Evolutionary conservation across 2,329 filamentous ascomycete genomes (phyloP).

Genomic region (Pseudonectria foliicola): DNA sequence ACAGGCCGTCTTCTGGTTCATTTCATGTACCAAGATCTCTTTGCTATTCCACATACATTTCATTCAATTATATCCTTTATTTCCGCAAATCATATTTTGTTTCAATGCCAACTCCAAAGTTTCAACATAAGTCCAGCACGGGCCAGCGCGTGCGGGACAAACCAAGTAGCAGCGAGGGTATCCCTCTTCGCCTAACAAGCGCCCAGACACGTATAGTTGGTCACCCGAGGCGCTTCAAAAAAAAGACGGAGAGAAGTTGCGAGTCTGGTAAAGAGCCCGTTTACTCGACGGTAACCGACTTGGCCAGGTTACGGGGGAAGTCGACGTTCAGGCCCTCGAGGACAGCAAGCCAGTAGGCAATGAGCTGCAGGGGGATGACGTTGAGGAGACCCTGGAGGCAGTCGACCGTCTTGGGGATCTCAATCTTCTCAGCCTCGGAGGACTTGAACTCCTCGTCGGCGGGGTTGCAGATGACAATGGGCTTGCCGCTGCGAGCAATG

Average conservation of each 20-base stretch:
- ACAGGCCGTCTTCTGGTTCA: slow-evolving; percentile 12
- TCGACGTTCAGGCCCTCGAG: slow-evolving; percentile 95
- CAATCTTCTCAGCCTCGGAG: slow-evolving; percentile 90
- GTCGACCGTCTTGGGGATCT: slow-evolving; percentile 93
- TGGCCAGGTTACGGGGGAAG: slow-evolving; percentile 96
- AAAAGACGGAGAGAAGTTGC: slow-evolving; percentile 14
- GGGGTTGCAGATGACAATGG: slow-evolving; percentile 97
- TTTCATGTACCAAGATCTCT: slow-evolving; percentile 14
- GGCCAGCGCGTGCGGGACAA: slow-evolving; percentile 5
- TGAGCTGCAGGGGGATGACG: slow-evolving; percentile 93
- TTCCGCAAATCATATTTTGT: slow-evolving; percentile 20
- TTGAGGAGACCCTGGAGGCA: slow-evolving; percentile 94
- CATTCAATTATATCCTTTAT: slow-evolving; percentile 13
- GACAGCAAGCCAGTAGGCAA: slow-evolving; percentile 98
- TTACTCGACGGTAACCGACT: slow-evolving; percentile 98
- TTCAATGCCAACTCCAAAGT: slow-evolving; percentile 23
- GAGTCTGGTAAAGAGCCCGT: slow-evolving; percentile 10
- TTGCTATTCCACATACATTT: slow-evolving; percentile 18
- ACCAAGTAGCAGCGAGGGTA: too few relatives aligned
- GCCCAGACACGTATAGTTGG: too few relatives aligned
- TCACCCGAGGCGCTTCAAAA: slow-evolving; percentile 2
- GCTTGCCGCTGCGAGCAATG: slow-evolving; percentile 89
- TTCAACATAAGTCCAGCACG: slow-evolving; percentile 15
- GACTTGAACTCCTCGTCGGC: slow-evolving; percentile 81
- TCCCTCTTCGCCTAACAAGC: too few relatives aligned